Evolutionary conservation across 2,329 filamentous ascomycete species (phyloP).

Genomic region (Capronia epimyces): DNA sequence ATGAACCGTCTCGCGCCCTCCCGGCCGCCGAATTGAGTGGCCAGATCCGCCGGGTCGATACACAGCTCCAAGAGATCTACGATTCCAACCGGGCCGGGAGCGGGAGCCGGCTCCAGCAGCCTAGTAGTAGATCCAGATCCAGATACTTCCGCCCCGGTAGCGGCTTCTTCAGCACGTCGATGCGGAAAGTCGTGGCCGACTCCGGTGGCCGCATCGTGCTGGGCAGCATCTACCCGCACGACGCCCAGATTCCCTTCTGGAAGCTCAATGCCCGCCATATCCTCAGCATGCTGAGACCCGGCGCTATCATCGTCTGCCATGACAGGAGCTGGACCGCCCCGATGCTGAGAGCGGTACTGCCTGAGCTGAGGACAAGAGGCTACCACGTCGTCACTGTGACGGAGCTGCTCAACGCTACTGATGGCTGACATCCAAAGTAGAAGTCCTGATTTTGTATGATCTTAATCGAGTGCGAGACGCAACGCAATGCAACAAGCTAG

Average conservation of each 20-base stretch:
- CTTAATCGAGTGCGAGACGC: no score
- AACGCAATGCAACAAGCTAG: no score
- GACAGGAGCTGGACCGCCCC: constrained; percentile 78
- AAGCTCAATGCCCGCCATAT: constrained; percentile 71
- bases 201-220: constrained; percentile 70
- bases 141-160: constrained; percentile 79
- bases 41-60: constrained; percentile 63
- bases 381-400: constrained; percentile 68
- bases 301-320: constrained; percentile 79
- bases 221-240: constrained; percentile 82
- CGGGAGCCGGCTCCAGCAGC: no score
- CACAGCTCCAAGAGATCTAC: constrained; percentile 55
- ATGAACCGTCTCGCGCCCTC: constrained; percentile 66
- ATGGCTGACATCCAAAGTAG: no score
- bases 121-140: no score
- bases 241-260: constrained; percentile 71
- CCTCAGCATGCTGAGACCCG: constrained; percentile 69
- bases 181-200: constrained; percentile 56
- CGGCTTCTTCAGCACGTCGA: constrained; percentile 70
- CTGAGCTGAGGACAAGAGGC: constrained; percentile 62
- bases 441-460: no score
- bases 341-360: constrained; percentile 69
- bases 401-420: constrained; percentile 50
- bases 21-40: constrained; percentile 52
- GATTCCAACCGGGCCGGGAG: constrained; percentile 29